phyloP scores from a whole-genome alignment of 352 stramenopile genomes.

The Labyrinthula sp. region DNA sequence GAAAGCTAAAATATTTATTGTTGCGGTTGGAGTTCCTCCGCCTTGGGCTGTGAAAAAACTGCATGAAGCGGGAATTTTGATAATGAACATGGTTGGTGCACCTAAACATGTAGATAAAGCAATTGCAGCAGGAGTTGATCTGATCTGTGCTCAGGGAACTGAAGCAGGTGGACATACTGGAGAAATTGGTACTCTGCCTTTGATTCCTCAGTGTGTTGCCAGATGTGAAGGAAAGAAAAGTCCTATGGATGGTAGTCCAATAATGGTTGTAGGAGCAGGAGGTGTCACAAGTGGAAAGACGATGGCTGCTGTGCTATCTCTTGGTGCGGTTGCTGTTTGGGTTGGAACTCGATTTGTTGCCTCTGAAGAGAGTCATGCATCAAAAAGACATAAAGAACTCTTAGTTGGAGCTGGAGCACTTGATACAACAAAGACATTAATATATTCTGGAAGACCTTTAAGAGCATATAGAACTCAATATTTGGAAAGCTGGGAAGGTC shows the following conservation, averaged over 20 bases:
- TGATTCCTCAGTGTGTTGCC: constrained; percentile 20
- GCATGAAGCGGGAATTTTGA: constrained; percentile 21
- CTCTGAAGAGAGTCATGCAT: constrained; percentile 11
- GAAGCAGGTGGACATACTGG: constrained; percentile 20
- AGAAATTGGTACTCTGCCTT: constrained; percentile 21
- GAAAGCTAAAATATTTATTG: constrained; percentile 23
- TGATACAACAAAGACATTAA: constrained; percentile 21
- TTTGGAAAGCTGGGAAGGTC: constrained; percentile 10
- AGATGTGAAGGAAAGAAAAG: constrained; percentile 17
- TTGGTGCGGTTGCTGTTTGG: constrained; percentile 21
- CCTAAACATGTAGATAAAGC: constrained; percentile 28
- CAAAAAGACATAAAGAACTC: constrained; percentile 17
- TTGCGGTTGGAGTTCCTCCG: constrained; percentile 15
- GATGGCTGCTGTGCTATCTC: constrained; percentile 11
- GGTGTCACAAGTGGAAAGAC: constrained; percentile 10
- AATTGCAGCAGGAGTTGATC: constrained; percentile 12
- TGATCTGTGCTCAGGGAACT: constrained; percentile 19
- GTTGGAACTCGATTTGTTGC: constrained; percentile 25
- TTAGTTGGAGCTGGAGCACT: constrained; percentile 7
- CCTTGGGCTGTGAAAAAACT: constrained; percentile 24
- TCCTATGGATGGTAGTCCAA: constrained; percentile 13
- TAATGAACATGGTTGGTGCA: constrained; percentile 26
- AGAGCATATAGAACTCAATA: constrained; percentile 15
- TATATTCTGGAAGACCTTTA: constrained; percentile 23
- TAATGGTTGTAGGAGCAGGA: constrained; percentile 18